A percentile compares a stretch with the other conserved stretches of the same genome.
These are phyloP conservation scores for Epichloe festucae DNA, from an alignment of 2,329 filamentous ascomycete genomes.

Conservation along the genomic window DNA sequence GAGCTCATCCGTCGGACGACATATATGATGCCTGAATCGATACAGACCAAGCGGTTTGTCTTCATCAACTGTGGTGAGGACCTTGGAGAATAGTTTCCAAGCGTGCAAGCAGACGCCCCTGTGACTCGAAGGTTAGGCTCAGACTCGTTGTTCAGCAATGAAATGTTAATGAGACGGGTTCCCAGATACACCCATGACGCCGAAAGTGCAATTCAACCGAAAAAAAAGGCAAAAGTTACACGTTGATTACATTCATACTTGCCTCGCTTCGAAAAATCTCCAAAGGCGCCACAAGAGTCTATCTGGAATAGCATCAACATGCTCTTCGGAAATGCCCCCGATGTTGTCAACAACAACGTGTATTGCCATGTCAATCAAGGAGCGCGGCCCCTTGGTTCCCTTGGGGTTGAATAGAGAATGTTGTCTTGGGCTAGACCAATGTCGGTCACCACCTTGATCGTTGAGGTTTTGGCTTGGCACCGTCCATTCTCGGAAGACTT, in stretches of 20 bases:
- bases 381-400: conserved; percentile 20
- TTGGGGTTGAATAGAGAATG: conserved; percentile 15
- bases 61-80: conserved; percentile 19
- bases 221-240: neutral
- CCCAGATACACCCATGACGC: neutral
- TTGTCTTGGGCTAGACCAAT: conserved; percentile 24
- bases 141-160: neutral
- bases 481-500: conserved; percentile 26
- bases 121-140: neutral
- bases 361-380: conserved; percentile 26
- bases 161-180: neutral
- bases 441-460: conserved; percentile 12
- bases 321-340: conserved; percentile 18
- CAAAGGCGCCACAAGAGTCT: conserved; percentile 25
- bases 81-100: conserved; percentile 26
- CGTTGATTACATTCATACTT: conserved; percentile 7
- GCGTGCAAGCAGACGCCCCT: conserved; percentile 24
- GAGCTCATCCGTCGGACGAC: conserved; percentile 21
- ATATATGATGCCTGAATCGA: conserved; percentile 27
- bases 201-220: neutral
- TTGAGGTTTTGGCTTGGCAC: conserved; percentile 15
- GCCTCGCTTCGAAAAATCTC: conserved; percentile 28
- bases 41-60: conserved; percentile 24
- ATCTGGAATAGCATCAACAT: conserved; percentile 22
- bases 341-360: conserved; percentile 25